Evolutionary conservation across 2,329 filamentous ascomycete genomes (phyloP).

Genomic region (Cordyceps pruinosa): DNA sequence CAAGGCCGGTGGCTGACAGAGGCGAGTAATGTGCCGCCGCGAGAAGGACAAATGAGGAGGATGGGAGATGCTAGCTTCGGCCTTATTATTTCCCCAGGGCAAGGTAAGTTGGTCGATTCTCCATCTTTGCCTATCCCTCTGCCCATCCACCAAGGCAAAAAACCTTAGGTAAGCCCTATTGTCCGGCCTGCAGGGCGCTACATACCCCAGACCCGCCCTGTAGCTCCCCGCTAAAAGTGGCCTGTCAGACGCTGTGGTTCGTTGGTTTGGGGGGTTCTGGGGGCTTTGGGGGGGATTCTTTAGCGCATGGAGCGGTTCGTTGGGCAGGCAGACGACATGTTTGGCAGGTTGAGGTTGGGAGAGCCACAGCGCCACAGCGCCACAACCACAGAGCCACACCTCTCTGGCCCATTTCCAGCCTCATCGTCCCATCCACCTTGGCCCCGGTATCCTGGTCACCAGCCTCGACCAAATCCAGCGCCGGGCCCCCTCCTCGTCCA

Average conservation of each 20-base stretch:
- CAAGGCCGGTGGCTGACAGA: too few species aligned
- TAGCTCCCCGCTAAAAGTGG: neutral
- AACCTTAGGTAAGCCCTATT: neutral
- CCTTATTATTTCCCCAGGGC: too few species aligned
- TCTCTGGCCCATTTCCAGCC: too few species aligned
- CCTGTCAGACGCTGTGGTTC: neutral
- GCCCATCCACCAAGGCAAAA: neutral
- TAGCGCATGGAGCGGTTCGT: conserved; percentile 3
- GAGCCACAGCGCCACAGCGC: too few species aligned
- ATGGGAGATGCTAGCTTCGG: too few species aligned
- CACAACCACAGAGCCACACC: too few species aligned
- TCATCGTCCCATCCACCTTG: neutral
- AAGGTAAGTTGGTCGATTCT: too few species aligned
- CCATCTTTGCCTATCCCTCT: too few species aligned
- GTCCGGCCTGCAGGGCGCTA: neutral
- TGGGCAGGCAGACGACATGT: neutral
- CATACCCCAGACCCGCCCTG: neutral
- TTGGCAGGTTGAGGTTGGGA: neutral
- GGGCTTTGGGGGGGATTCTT: neutral
- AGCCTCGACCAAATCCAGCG: neutral
- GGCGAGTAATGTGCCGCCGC: too few species aligned
- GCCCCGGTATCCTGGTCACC: neutral
- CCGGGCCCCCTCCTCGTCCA: neutral
- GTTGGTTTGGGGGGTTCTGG: neutral
- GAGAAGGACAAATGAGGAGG: too few species aligned